Conservation (phyloP, 805 yeast genomes). For the Sungouiella blattae region DNA sequence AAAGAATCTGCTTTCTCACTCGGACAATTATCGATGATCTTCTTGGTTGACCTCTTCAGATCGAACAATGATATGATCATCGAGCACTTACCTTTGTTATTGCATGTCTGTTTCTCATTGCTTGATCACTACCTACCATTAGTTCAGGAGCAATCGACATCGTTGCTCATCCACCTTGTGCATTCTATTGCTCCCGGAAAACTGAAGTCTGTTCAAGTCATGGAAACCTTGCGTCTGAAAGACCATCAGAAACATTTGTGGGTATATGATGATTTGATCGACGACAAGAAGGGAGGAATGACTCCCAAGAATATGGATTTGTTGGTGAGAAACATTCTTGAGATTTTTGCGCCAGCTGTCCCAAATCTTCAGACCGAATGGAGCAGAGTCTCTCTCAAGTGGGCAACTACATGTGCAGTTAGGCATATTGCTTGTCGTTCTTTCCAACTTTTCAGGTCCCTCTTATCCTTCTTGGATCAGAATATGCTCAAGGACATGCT, state of each 20-base stretch:
- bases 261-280: constrained; percentile 82
- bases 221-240: constrained; percentile 52
- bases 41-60: constrained; percentile 76
- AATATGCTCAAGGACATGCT: constrained; percentile 90
- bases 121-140: constrained; percentile 83
- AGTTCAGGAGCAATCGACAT: constrained; percentile 82
- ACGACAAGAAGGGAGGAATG: constrained; percentile 68
- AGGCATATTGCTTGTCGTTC: constrained; percentile 96
- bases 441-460: constrained; percentile 84
- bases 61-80: constrained; percentile 61
- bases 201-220: constrained; percentile 53
- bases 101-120: constrained; percentile 77
- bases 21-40: constrained; percentile 83
- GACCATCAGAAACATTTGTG: constrained; percentile 53
- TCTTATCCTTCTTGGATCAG: constrained; percentile 78
- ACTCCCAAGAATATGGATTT: constrained; percentile 85
- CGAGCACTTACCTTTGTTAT: constrained; percentile 61
- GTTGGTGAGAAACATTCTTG: constrained; percentile 60
- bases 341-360: constrained; percentile 46
- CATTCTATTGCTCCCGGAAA: constrained; percentile 58
- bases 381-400: constrained; percentile 76
- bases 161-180: constrained; percentile 67
- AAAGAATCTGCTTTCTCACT: constrained; percentile 77
- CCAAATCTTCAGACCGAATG: constrained; percentile 71
- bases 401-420: constrained; percentile 98